A percentile compares a stretch with the other conserved stretches of the same genome.
These are phyloP conservation scores for Talaromyces sp. DNA, from an alignment of 2,329 filamentous ascomycete genomes.

Conservation along the genomic window DNA sequence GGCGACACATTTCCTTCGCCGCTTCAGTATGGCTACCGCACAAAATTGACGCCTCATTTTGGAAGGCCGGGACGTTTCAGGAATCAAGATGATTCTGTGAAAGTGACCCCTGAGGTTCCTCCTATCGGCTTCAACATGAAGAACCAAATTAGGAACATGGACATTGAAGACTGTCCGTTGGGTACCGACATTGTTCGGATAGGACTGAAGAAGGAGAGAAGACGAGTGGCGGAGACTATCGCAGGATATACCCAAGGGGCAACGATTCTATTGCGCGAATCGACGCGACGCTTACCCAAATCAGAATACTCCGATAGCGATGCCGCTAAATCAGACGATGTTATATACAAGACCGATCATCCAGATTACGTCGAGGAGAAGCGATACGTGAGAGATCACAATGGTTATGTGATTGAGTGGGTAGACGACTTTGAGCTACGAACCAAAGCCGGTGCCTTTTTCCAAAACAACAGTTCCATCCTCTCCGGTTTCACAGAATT, in stretches of 20 bases:
- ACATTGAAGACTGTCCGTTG: constrained; percentile 97
- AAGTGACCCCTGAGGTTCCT: constrained; percentile 49
- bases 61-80: constrained; percentile 60
- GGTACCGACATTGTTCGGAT: constrained; percentile 78
- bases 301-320: constrained; percentile 7
- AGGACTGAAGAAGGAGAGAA: constrained; percentile 74
- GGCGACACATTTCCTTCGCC: constrained; percentile 85
- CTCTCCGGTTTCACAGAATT: constrained; percentile 80
- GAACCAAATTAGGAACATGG: constrained; percentile 70
- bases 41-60: constrained; percentile 95
- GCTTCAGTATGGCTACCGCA: constrained; percentile 87
- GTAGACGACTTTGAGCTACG: constrained; percentile 78
- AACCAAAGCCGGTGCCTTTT: constrained; percentile 91
- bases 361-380: constrained; percentile 68
- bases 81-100: constrained; percentile 45
- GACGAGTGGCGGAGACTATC: constrained; percentile 66
- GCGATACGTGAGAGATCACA: constrained; percentile 81
- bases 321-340: constrained; percentile 34
- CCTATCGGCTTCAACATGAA: constrained; percentile 88
- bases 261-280: constrained; percentile 83
- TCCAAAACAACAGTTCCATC: constrained; percentile 99
- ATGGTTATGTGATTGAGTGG: constrained; percentile 79
- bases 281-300: constrained; percentile 56
- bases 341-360: constrained; percentile 52
- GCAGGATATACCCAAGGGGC: constrained; percentile 71